phyloP scores from a whole-genome alignment of 768 basidiomycete species.

The Podaxis sp. region DNA sequence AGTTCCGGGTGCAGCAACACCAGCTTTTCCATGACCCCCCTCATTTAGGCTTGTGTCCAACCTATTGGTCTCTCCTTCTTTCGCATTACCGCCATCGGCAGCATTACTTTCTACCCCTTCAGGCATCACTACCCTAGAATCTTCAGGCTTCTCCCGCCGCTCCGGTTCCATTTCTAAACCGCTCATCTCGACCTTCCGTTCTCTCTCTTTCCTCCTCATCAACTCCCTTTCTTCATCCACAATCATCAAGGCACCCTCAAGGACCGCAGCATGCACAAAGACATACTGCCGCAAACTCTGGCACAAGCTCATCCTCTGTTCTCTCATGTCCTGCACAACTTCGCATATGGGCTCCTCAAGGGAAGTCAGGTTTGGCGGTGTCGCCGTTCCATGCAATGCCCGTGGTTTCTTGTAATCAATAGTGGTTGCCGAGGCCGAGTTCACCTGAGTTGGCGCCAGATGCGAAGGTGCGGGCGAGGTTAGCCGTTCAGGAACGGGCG shows the following conservation, averaged over 20 bases:
- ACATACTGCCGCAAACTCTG: slow-evolving; percentile 94
- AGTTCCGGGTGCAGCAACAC: background rate
- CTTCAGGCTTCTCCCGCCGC: slow-evolving; percentile 13
- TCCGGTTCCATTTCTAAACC: background rate
- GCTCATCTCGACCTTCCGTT: slow-evolving; percentile 20
- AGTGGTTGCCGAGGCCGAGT: slow-evolving; percentile 23
- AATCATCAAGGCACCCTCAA: slow-evolving; percentile 77
- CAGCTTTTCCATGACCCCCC: background rate
- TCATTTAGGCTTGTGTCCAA: background rate
- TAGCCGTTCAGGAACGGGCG: background rate
- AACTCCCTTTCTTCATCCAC: slow-evolving; percentile 66
- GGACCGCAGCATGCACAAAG: slow-evolving; percentile 84
- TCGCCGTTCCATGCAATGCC: slow-evolving; percentile 48
- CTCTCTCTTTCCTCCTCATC: slow-evolving; percentile 20
- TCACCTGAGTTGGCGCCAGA: background rate
- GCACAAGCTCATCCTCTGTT: slow-evolving; percentile 95
- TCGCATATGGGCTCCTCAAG: slow-evolving; percentile 78
- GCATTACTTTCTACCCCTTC: background rate
- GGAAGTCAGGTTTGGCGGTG: slow-evolving; percentile 60
- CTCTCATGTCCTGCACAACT: slow-evolving; percentile 90
- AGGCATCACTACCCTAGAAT: slow-evolving; percentile 3
- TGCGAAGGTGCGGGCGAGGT: background rate
- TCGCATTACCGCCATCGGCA: slow-evolving; percentile 6
- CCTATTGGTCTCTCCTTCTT: background rate
- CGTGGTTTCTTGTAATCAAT: slow-evolving; percentile 68